A percentile compares a stretch with the other conserved stretches of the same genome.
phyloP scores from a whole-genome alignment of 148 eudicot species.

The Chenopodium suecicum region DNA sequence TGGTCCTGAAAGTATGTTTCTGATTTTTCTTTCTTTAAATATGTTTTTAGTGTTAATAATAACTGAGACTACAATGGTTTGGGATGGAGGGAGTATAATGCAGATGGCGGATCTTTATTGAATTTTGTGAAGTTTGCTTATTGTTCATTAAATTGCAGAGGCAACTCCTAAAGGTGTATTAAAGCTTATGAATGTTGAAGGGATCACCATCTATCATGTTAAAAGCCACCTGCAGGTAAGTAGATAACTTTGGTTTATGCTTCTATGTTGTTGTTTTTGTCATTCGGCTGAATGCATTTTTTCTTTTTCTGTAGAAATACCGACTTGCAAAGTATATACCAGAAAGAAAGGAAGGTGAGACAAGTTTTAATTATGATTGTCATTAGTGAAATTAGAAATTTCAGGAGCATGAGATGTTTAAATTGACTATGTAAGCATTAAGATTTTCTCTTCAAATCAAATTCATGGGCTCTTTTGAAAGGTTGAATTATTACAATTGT shows the following conservation, averaged over 20 bases:
- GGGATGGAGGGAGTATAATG: neutral
- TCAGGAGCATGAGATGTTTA: neutral
- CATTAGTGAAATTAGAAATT: neutral
- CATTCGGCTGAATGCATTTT: constrained; percentile 2
- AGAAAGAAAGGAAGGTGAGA: constrained; percentile 46
- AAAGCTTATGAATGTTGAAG: constrained; percentile 50
- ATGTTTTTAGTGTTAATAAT: neutral
- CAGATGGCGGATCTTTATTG: neutral
- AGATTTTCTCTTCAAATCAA: neutral
- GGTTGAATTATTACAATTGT: neutral
- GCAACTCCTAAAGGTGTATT: constrained; percentile 57
- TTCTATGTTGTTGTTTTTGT: neutral
- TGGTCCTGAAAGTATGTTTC: constrained; percentile 46
- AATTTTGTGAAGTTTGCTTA: constrained; percentile 3
- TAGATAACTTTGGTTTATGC: neutral
- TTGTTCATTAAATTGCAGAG: constrained; percentile 30
- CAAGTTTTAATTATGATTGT: neutral
- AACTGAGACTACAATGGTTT: neutral
- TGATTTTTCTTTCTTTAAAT: neutral
- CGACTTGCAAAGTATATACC: constrained; percentile 44
- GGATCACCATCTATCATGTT: constrained; percentile 54
- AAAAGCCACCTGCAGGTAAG: constrained; percentile 54
- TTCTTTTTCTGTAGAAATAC: constrained; percentile 36
- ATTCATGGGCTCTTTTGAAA: neutral
- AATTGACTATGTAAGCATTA: neutral